phyloP scores from a whole-genome alignment of 176 grass and related monocot species.

The Rhynchospora breviuscula region DNA sequence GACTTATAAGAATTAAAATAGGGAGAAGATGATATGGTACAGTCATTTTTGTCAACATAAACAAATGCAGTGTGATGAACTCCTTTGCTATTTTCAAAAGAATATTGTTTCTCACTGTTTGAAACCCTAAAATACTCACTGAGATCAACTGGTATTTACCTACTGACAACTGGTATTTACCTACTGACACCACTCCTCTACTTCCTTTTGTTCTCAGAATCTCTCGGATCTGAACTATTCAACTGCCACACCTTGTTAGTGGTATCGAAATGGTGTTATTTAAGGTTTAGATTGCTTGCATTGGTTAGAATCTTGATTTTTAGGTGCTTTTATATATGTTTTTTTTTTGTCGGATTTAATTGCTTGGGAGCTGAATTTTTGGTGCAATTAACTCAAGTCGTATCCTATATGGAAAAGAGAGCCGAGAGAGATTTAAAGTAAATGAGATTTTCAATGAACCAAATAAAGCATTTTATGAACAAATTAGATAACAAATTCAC shows the following conservation, averaged over 20 bases:
- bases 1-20: no score
- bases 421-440: neutral
- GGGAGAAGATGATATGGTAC: no score
- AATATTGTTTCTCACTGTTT: no score
- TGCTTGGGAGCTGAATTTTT: conserved; percentile 1
- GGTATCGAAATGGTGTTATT: neutral
- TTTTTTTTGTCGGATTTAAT: neutral
- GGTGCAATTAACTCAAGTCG: neutral
- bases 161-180: neutral
- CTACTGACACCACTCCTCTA: neutral
- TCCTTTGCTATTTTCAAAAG: no score
- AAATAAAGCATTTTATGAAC: no score
- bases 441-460: neutral
- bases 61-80: no score
- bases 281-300: conserved; percentile 13
- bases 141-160: conserved; percentile 11
- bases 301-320: neutral
- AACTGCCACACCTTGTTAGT: neutral
- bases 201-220: neutral
- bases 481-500: no score
- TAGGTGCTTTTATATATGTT: neutral
- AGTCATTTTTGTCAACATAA: no score
- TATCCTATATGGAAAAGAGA: neutral
- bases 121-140: no score
- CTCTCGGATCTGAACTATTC: conserved; percentile 18